Conservation (phyloP, 495 filamentous ascomycete genomes). For the Corynascus novoguineensis region DNA sequence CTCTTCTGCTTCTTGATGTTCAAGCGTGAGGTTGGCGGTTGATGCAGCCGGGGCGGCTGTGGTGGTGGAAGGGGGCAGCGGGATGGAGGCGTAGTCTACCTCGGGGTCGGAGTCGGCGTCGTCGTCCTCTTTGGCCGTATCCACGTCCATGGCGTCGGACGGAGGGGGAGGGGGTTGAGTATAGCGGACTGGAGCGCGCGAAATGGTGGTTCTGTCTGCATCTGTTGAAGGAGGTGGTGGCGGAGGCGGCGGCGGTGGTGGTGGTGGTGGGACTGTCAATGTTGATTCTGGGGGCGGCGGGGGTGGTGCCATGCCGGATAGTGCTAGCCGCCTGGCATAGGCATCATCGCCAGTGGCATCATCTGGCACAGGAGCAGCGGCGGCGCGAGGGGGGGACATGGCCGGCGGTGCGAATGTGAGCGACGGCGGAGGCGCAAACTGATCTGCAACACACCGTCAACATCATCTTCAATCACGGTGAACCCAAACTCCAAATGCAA, state of each 20-base stretch:
- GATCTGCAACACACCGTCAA: constrained; percentile 46
- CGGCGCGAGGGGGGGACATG: constrained; percentile 39
- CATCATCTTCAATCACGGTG: no score
- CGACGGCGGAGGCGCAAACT: constrained; percentile 64
- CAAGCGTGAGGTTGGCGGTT: not conserved
- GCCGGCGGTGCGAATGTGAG: constrained; percentile 72
- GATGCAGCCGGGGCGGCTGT: not conserved
- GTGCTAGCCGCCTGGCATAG: constrained; percentile 58
- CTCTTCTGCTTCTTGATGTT: not conserved
- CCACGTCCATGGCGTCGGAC: constrained; percentile 50
- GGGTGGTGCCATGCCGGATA: constrained; percentile 36
- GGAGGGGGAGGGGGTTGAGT: constrained; percentile 56
- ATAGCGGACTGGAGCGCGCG: constrained; percentile 83
- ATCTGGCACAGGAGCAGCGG: constrained; percentile 39
- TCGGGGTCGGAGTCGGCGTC: constrained; percentile 29
- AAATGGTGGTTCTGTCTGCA: constrained; percentile 52
- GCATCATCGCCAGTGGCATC: constrained; percentile 66
- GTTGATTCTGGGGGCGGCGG: constrained; percentile 36
- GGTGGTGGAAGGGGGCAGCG: constrained; percentile 3
- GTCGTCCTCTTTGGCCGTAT: constrained; percentile 30
- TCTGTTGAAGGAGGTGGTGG: constrained; percentile 42
- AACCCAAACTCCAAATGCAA: not conserved
- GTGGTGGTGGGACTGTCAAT: constrained; percentile 35
- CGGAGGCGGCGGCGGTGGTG: no score
- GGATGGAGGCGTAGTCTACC: constrained; percentile 40